Evolutionary conservation across 176 grass and related monocot genomes (phyloP), one percentile per base, ranked within the genome.

Genomic region (Triticum turgidum): DNA sequence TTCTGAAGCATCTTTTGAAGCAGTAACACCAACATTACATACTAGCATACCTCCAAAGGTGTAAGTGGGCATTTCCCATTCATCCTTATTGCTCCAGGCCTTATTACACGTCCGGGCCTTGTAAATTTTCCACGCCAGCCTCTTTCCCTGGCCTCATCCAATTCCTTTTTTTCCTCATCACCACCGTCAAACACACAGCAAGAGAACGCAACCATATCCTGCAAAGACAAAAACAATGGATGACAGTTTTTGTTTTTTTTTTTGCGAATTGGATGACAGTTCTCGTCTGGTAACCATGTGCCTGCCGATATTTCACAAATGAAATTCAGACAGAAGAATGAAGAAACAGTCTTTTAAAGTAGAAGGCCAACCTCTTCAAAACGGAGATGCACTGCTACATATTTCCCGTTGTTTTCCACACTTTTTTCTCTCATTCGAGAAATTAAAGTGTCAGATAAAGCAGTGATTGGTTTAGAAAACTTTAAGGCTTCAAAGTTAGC

Each of bases 191-290:
- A 94, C 81, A 97, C 83, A 86, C 97, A 99, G 64, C 97, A 97
- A 67, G 97, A 99, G 88, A 99, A 99, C 10, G 97, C 94, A 79
- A 99, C 97, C 97, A 99, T 99, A 94, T 99, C 97, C 97, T 99
- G 87, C n/a, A 92, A 65, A 54, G 86, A 42, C 54, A 72, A 80
- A 62, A 61, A 29, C 21, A 54, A 21, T 79, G 29, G 61, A 37
- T 91, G 18, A 52, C 61, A 32, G 25, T 67, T 20, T 25, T 25
- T 25, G 25, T 25, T 25, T 25, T 25, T 25, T 25, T 25, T 25
- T 25, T 25, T 25, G 25, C 25, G 25, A 25, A 25, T 25, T 79
- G 29, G 61, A 37, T 91, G 18, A 52, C 61, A 32, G 25, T 67
- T 20, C 77, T 58, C 9, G 9, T 61, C 76, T 24, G 63, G 61